phyloP scores from a whole-genome alignment of 2,329 filamentous ascomycete species.

The Phialocephala subalpina region DNA sequence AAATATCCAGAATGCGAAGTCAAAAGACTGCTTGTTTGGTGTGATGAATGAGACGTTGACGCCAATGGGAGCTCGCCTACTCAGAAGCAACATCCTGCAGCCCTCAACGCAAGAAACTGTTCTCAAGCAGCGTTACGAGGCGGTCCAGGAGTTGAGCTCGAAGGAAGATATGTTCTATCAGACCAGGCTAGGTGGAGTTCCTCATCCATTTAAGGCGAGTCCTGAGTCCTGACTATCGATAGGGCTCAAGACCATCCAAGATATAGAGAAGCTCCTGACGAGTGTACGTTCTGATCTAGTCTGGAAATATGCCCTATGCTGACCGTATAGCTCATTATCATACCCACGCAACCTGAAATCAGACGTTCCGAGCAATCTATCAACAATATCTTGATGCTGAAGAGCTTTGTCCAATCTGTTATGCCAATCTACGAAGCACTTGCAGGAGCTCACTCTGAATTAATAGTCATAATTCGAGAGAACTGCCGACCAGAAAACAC shows the following conservation, averaged over 20 bases:
- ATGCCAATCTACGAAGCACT: slow-evolving; percentile 74
- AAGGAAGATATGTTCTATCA: slow-evolving; percentile 88
- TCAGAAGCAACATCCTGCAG: slow-evolving; percentile 88
- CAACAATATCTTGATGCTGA: slow-evolving; percentile 87
- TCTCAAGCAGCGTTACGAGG: slow-evolving; percentile 78
- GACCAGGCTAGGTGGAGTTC: slow-evolving; percentile 68
- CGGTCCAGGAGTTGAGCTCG: slow-evolving; percentile 80
- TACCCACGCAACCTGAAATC: slow-evolving; percentile 71
- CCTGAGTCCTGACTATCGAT: background rate
- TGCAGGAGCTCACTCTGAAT: slow-evolving; percentile 65
- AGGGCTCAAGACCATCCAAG: slow-evolving; percentile 79
- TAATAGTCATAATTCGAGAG: slow-evolving; percentile 73
- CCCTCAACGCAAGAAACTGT: slow-evolving; percentile 77
- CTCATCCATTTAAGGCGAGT: background rate
- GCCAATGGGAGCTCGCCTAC: slow-evolving; percentile 85
- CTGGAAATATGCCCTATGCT: background rate
- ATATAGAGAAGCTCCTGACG: slow-evolving; percentile 82
- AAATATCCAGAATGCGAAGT: slow-evolving; percentile 80
- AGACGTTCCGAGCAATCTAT: slow-evolving; percentile 80
- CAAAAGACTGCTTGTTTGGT: slow-evolving; percentile 83
- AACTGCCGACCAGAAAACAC: slow-evolving; percentile 73
- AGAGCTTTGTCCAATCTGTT: slow-evolving; percentile 78
- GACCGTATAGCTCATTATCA: slow-evolving; percentile 72
- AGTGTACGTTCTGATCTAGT: slow-evolving; percentile 57
- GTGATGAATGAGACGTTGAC: slow-evolving; percentile 86